Base-by-base conservation (phyloP, 495 filamentous ascomycete species). In the Penicillium canariense region DNA sequence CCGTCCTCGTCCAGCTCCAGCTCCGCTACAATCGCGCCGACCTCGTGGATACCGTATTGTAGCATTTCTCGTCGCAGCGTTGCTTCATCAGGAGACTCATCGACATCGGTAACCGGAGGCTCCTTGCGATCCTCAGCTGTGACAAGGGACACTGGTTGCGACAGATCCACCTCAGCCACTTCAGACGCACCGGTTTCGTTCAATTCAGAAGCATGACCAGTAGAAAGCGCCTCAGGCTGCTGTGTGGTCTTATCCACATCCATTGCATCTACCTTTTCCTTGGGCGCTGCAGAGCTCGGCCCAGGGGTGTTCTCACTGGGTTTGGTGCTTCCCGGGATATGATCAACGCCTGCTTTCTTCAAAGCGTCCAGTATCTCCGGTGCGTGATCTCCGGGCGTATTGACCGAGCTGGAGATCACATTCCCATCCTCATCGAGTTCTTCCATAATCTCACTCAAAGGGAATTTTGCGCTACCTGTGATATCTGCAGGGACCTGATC, bases 371-470 rank as follows among this genome's bases (percentile, higher is more conserved):
- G 56, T 12, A 92, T 65, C 51, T 87, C 78, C 2, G 83, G 69
- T 39, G 84, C 79, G 7, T 76, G 70, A 39, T 87, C 79, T 17
- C 82, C 83, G 0, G 89, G 83, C 1, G 66, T 80, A 10, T 83
- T 82, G 7, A 83, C 73, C 25, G 75, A 77, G 49, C 73, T 84
- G 0, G 81, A 86, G 27, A 96, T 73, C 10, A 97, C 79, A 62
- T 96, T 93, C 15, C 84, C 94, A 15, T 96, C 85, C 17, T 96
- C 93, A 67, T 98, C 94, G 40, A 98, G 75, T 71, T 96, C 87
- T 68, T 98, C 93, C 36, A 85, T 71, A 54, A 98, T 97, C 48
- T 97, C 93, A 18, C 84, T 88, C 48, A 96, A 78, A 3, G 90
- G 87, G 40, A 91, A 67, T 54, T 85, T 70, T 10, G 60, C 48